phyloP scores from a whole-genome alignment of 805 yeast species.

The Nakazawaea molendinolei region DNA sequence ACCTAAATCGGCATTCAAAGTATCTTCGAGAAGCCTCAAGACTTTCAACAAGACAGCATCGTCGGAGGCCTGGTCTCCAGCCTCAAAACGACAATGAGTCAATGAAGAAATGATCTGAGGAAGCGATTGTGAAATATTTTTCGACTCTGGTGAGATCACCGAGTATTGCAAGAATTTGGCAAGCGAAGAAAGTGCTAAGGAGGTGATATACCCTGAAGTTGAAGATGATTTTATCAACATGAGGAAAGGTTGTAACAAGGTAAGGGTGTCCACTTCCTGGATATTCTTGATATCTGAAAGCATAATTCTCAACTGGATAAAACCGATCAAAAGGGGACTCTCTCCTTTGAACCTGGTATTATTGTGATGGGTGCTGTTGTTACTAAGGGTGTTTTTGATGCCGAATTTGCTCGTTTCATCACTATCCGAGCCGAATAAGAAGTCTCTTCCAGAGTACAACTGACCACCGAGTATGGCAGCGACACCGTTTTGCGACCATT shows the following conservation, averaged over 20 bases:
- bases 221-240: conserved; percentile 76
- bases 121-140: conserved; percentile 49
- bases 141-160: conserved; percentile 50
- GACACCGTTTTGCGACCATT: conserved; percentile 71
- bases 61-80: conserved; percentile 86
- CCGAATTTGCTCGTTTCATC: conserved; percentile 27
- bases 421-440: conserved; percentile 20
- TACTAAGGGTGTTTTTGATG: conserved; percentile 12
- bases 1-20: conserved; percentile 61
- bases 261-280: conserved; percentile 57
- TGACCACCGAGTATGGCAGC: conserved; percentile 70
- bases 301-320: conserved; percentile 71
- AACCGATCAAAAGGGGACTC: conserved; percentile 65
- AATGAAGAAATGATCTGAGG: conserved; percentile 67
- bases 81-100: conserved; percentile 94
- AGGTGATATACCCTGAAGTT: conserved; percentile 82
- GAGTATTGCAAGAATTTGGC: conserved; percentile 66
- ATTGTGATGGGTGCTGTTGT: conserved; percentile 21
- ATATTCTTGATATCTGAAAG: conserved; percentile 49
- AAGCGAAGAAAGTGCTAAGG: conserved; percentile 70
- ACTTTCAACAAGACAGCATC: conserved; percentile 87
- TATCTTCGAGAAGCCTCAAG: conserved; percentile 60
- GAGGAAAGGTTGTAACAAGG: conserved; percentile 81
- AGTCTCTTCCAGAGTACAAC: conserved; percentile 21
- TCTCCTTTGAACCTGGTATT: conserved; percentile 19